A percentile compares a stretch with the other conserved stretches of the same genome.
Evolutionary conservation across 768 basidiomycete genomes (phyloP).

Genomic region (Phanerodontia chrysosporium): DNA sequence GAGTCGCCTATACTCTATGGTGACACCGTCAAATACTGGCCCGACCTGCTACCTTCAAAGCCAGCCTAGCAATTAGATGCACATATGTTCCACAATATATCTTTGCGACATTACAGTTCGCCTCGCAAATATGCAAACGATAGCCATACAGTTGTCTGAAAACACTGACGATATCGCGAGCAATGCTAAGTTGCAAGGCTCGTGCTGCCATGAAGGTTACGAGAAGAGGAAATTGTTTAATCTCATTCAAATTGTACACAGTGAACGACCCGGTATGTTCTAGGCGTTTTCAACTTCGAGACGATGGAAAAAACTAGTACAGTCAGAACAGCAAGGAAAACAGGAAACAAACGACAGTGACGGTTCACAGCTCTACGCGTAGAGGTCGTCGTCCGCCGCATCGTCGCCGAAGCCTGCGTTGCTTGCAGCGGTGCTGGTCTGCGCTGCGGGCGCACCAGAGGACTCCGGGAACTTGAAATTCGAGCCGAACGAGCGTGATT

Average conservation of each 20-base stretch:
- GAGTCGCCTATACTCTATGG: no score
- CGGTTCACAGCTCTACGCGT: constrained; percentile 49
- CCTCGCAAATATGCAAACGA: no score
- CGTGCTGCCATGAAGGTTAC: no score
- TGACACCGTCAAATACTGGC: no score
- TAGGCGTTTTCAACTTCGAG: constrained; percentile 1
- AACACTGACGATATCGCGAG: no score
- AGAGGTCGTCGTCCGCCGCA: constrained; percentile 85
- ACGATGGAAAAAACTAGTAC: background rate
- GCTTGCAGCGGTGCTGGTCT: constrained; percentile 42
- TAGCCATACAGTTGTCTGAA: no score
- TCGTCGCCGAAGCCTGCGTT: constrained; percentile 86
- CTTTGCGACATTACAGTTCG: no score
- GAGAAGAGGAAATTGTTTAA: background rate
- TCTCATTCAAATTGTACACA: background rate
- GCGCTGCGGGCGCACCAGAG: constrained; percentile 26
- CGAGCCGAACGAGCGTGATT: constrained; percentile 88
- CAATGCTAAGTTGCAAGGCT: no score
- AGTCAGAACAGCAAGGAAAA: background rate
- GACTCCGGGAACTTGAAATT: constrained; percentile 98
- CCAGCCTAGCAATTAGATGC: no score
- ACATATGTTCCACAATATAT: no score
- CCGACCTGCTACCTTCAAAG: no score
- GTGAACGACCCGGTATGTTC: constrained; percentile 1
- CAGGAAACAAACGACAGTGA: background rate